Percentiles rank a stretch among this genome's conserved stretches.
Evolutionary conservation across 352 stramenopile species (phyloP).

Genomic region (Pythium folliculosum): DNA sequence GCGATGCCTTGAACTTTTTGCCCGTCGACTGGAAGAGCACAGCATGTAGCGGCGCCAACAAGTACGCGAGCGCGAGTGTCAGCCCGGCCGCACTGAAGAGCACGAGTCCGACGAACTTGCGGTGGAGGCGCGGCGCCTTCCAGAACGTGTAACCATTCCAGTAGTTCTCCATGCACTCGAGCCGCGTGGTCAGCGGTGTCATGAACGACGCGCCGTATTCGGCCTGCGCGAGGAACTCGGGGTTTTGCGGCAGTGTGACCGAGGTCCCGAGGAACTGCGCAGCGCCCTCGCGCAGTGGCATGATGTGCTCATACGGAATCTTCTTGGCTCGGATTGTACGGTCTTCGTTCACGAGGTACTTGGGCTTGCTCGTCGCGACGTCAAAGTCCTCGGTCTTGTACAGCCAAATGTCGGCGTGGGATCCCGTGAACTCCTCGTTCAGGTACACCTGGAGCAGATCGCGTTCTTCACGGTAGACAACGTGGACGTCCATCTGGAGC

Average conservation of each 20-base stretch:
- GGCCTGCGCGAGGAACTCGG: constrained; percentile 55
- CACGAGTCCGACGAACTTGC: constrained; percentile 31
- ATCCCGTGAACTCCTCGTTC: constrained; percentile 42
- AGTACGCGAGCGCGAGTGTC: constrained; percentile 26
- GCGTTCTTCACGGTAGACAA: constrained; percentile 55
- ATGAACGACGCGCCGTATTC: constrained; percentile 76
- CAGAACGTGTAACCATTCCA: constrained; percentile 79
- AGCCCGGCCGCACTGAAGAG: constrained; percentile 31
- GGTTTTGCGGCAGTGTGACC: constrained; percentile 57
- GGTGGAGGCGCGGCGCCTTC: constrained; percentile 34
- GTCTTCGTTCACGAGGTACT: constrained; percentile 73
- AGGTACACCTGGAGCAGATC: constrained; percentile 74
- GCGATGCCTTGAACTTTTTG: constrained; percentile 17
- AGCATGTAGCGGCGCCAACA: background rate
- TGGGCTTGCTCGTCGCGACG: constrained; percentile 24
- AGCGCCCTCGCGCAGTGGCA: constrained; percentile 46
- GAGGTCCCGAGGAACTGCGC: constrained; percentile 56
- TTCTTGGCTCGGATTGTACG: constrained; percentile 68
- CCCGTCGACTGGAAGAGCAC: constrained; percentile 12
- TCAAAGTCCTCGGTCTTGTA: constrained; percentile 57
- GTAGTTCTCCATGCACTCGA: constrained; percentile 84
- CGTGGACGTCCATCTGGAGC: constrained; percentile 44
- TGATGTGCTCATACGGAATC: constrained; percentile 64
- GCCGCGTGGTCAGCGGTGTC: constrained; percentile 65
- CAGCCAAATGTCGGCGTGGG: constrained; percentile 81